Percentiles rank a stretch among this genome's conserved stretches.
phyloP scores from a whole-genome alignment of 139 green algal species.

The Yamagishiella unicocca region DNA sequence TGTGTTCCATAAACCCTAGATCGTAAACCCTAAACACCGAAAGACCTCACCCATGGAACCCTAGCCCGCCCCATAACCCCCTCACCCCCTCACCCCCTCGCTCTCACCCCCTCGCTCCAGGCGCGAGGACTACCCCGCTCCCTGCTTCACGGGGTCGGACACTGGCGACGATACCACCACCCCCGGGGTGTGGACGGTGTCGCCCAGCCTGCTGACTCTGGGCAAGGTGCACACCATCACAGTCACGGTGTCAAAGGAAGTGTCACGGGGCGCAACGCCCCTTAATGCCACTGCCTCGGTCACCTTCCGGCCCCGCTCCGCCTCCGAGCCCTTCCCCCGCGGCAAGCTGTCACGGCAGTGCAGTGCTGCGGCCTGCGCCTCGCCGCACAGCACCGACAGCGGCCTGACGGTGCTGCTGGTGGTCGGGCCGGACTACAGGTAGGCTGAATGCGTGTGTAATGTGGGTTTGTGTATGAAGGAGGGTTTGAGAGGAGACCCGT shows the following conservation, averaged over 20 bases:
- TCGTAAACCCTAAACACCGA: no score
- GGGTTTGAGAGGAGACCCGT: no score
- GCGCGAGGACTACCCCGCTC: conserved; percentile 28
- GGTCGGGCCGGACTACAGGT: not conserved
- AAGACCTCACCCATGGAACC: no score
- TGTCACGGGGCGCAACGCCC: not conserved
- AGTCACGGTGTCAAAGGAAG: conserved; percentile 12
- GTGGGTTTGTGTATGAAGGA: no score
- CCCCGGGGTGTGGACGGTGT: not conserved
- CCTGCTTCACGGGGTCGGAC: not conserved
- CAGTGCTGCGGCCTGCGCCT: not conserved
- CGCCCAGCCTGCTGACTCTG: not conserved
- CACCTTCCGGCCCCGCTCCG: not conserved
- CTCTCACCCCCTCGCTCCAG: not conserved
- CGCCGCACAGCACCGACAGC: conserved; percentile 17
- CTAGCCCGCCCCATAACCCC: no score
- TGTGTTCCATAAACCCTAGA: no score
- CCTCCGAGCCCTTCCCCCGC: not conserved
- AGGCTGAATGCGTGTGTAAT: no score
- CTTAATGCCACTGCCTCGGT: not conserved
- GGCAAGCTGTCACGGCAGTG: conserved; percentile 27
- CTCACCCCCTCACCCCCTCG: not conserved
- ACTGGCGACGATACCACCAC: not conserved
- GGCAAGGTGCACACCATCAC: conserved; percentile 6
- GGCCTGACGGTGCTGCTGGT: not conserved